Evolutionary conservation across 352 stramenopile genomes (phyloP).

Genomic region (Pythium grandisporangium): DNA sequence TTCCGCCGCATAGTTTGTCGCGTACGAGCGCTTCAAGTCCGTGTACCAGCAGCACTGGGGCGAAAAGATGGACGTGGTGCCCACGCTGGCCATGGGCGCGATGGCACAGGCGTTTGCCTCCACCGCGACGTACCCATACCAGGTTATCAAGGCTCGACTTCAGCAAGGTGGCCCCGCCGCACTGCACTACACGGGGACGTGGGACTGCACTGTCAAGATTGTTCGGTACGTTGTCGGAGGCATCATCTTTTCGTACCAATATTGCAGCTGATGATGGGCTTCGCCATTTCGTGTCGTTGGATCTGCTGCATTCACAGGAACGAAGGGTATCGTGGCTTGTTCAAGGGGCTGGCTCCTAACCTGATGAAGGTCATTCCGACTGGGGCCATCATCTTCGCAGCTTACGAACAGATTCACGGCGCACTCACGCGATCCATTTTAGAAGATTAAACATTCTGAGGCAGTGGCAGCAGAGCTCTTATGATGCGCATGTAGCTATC

Average conservation of each 20-base stretch:
- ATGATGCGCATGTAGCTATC: too few species aligned
- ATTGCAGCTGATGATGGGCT: too few species aligned
- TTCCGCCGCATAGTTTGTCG: conserved; percentile 42
- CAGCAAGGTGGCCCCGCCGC: conserved; percentile 85
- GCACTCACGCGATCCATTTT: conserved; percentile 35
- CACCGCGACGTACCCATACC: conserved; percentile 91
- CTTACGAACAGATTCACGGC: conserved; percentile 78
- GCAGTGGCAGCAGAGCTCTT: conserved; percentile 14
- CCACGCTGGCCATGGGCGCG: conserved; percentile 69
- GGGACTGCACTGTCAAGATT: conserved; percentile 87
- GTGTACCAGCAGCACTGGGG: conserved; percentile 53
- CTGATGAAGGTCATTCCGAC: conserved; percentile 94
- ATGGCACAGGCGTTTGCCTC: conserved; percentile 77
- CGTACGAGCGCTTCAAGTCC: conserved; percentile 68
- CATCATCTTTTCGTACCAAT: too few species aligned
- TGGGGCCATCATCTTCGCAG: conserved; percentile 91
- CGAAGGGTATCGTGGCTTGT: conserved; percentile 92
- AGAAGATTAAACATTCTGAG: conserved; percentile 18
- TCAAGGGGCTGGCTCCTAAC: conserved; percentile 94
- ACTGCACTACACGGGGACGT: conserved; percentile 86
- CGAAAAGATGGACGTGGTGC: conserved; percentile 55
- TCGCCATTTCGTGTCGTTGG: too few species aligned
- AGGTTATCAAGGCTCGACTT: conserved; percentile 95
- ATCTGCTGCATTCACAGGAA: conserved; percentile 31
- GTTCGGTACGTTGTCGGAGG: conserved; percentile 30